Percentiles rank a stretch among this genome's conserved stretches.
Conservation (phyloP, 129 eudicot genomes). For the sunflower (Helianthus annuus) region HanXRQr2.0-SUNRISE NC_035445.2:79685777-79686276, state of each 20-base stretch:
- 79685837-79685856: constrained; percentile 13
- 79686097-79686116: background rate
- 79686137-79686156: background rate
- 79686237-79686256: too few species aligned
- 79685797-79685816: too few species aligned
- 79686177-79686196: background rate
- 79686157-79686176: constrained; percentile 1
- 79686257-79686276: too few species aligned
- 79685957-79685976: too few species aligned
- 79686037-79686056: background rate
- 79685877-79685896: constrained; percentile 82
- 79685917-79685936: constrained; percentile 45
- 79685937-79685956: too few species aligned
- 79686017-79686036: background rate
- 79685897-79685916: constrained; percentile 76
- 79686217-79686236: too few species aligned
- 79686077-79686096: too few species aligned
- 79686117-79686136: background rate
- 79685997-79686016: background rate
- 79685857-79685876: constrained; percentile 62
- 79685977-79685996: background rate
- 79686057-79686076: too few species aligned
- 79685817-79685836: background rate
- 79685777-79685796: too few species aligned
- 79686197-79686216: background rate